phyloP scores from a whole-genome alignment of 805 yeast species.

The Hyphopichia homilentoma region DNA sequence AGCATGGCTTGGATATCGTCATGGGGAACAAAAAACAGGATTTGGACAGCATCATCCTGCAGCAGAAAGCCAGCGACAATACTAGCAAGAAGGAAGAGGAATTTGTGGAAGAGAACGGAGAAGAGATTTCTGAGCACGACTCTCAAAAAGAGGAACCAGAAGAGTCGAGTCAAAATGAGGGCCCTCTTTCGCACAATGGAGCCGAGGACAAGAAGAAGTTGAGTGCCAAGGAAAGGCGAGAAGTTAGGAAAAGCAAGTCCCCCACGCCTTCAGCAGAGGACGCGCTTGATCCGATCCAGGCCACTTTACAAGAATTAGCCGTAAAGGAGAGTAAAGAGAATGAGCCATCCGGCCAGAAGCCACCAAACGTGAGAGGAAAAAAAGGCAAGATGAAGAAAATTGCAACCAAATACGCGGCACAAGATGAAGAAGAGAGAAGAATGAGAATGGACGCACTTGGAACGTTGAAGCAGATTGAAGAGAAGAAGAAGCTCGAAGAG shows the following conservation, averaged over 20 bases:
- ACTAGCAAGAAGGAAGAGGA: constrained; percentile 6
- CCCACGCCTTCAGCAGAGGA: constrained; percentile 7
- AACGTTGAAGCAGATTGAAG: constrained; percentile 60
- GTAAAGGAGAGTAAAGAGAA: constrained; percentile 6
- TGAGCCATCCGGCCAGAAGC: constrained; percentile 10
- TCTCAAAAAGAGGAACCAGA: constrained; percentile 1
- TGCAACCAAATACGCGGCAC: constrained; percentile 79
- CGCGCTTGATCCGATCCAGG: constrained; percentile 9
- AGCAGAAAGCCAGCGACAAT: background rate
- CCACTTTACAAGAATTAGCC: constrained; percentile 6
- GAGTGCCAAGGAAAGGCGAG: constrained; percentile 7
- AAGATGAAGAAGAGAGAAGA: constrained; percentile 83
- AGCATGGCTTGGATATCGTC: constrained; percentile 34
- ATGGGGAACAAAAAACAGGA: constrained; percentile 36
- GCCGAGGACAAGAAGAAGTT: constrained; percentile 4
- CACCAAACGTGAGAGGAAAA: constrained; percentile 69
- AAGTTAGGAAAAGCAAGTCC: constrained; percentile 3
- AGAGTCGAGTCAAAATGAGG: background rate
- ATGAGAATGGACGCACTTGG: constrained; percentile 81
- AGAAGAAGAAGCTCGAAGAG: constrained; percentile 15
- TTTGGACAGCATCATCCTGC: constrained; percentile 19
- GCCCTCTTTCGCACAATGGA: background rate
- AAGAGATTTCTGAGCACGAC: constrained; percentile 1
- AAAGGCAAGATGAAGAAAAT: constrained; percentile 81
- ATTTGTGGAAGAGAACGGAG: constrained; percentile 9